Conservation (phyloP, 2,329 filamentous ascomycete genomes). For the Thelonectria discophora region DNA sequence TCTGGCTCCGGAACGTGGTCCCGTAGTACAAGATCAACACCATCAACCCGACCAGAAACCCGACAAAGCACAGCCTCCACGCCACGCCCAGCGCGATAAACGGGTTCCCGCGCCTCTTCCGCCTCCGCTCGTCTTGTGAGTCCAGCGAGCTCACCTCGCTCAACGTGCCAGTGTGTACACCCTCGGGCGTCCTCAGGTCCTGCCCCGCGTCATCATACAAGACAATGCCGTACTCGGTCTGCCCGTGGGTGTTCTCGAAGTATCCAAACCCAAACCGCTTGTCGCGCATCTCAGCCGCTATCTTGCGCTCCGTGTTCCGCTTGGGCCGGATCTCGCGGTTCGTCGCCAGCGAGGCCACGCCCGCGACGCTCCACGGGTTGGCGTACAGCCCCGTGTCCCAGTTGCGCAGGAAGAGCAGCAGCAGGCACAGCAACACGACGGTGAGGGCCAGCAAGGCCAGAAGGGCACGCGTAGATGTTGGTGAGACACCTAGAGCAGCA, state of each 20-base stretch:
- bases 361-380: constrained; percentile 47
- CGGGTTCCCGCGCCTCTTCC: constrained; percentile 35
- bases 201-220: constrained; percentile 34
- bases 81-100: constrained; percentile 49
- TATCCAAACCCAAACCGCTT: constrained; percentile 41
- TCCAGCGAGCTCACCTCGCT: constrained; percentile 38
- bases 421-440: constrained; percentile 31
- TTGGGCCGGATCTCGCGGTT: constrained; percentile 37
- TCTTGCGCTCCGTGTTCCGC: constrained; percentile 33
- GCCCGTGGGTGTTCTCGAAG: constrained; percentile 33
- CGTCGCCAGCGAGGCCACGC: constrained; percentile 38
- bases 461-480: constrained; percentile 28
- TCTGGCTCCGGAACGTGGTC: constrained; percentile 41
- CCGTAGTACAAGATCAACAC: constrained; percentile 53
- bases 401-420: constrained; percentile 35
- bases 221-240: constrained; percentile 40
- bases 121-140: background rate
- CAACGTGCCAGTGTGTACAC: background rate
- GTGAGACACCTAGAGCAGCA: constrained; percentile 37
- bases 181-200: constrained; percentile 18
- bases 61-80: constrained; percentile 48
- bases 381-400: constrained; percentile 38
- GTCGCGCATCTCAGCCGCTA: constrained; percentile 38
- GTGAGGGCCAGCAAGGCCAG: constrained; percentile 34
- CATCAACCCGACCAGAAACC: constrained; percentile 48